phyloP scores from a whole-genome alignment of 495 filamentous ascomycete genomes.

The Daldinia decipiens region DNA sequence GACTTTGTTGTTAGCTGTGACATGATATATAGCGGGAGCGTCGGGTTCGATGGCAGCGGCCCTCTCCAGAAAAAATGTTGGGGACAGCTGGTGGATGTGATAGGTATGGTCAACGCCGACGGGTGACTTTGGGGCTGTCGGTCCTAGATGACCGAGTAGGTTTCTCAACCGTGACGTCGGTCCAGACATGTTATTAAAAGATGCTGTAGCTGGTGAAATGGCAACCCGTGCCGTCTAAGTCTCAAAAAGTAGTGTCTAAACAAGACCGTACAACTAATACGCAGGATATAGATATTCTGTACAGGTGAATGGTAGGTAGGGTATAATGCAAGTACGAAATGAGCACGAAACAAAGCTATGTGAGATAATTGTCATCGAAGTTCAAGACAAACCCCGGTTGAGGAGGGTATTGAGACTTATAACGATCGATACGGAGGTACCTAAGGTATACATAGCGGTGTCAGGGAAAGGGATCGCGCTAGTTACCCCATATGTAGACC shows the following conservation, averaged over 20 bases:
- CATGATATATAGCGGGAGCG: slow-evolving; percentile 86
- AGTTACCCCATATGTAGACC: slow-evolving; percentile 8
- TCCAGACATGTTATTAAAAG: slow-evolving; percentile 53
- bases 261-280: not conserved
- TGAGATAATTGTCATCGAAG: not conserved
- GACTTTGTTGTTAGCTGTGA: slow-evolving; percentile 77
- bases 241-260: not conserved
- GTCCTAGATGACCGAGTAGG: slow-evolving; percentile 71
- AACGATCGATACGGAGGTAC: not conserved
- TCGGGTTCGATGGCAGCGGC: slow-evolving; percentile 91
- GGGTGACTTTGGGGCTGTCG: slow-evolving; percentile 51
- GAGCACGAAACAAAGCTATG: not conserved
- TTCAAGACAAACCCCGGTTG: not conserved
- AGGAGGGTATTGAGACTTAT: slow-evolving; percentile 8
- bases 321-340: not conserved
- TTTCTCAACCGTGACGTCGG: slow-evolving; percentile 60
- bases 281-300: not conserved
- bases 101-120: slow-evolving; percentile 59
- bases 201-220: not conserved
- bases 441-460: not conserved
- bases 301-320: not conserved
- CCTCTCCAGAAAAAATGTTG: slow-evolving; percentile 87
- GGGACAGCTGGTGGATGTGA: slow-evolving; percentile 84
- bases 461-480: not conserved
- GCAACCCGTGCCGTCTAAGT: not conserved